A percentile compares a stretch with the other conserved stretches of the same genome.
Evolutionary conservation across 352 stramenopile genomes (phyloP).

Genomic region (Globisporangium spiculum): DNA sequence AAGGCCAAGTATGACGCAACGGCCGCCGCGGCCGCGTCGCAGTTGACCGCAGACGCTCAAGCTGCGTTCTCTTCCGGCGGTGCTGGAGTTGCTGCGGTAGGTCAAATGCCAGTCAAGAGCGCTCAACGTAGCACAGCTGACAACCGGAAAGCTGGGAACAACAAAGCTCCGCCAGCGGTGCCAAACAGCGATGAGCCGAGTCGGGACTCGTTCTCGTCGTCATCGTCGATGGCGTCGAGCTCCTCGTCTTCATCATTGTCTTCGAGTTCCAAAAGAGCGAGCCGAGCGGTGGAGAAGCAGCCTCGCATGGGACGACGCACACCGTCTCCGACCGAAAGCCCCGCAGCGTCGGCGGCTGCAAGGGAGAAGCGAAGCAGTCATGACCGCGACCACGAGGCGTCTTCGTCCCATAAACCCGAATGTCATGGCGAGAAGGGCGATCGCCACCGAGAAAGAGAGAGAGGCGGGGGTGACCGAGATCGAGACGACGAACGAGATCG

Average conservation of each 20-base stretch:
- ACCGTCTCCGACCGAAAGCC: conserved; percentile 26
- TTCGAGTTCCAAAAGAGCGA: conserved; percentile 9
- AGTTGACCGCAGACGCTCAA: conserved; percentile 10
- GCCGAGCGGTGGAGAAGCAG: conserved; percentile 6
- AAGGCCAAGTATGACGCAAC: conserved; percentile 35
- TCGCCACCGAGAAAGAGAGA: conserved; percentile 14
- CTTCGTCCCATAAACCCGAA: neutral
- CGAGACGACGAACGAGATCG: conserved; percentile 23
- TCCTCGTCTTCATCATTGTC: conserved; percentile 14
- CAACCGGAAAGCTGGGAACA: conserved; percentile 6
- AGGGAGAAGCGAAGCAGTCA: conserved; percentile 14
- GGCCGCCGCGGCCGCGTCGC: conserved; percentile 12
- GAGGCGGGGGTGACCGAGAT: conserved; percentile 26
- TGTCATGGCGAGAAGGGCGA: neutral
- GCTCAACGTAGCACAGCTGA: neutral
- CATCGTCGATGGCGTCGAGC: conserved; percentile 17
- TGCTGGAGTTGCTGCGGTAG: neutral
- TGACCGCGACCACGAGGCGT: neutral
- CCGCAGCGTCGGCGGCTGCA: neutral
- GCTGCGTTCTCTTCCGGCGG: neutral
- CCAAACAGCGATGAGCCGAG: conserved; percentile 13
- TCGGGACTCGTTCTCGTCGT: conserved; percentile 21
- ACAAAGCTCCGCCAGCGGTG: neutral
- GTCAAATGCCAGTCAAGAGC: neutral
- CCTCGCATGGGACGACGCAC: conserved; percentile 19